Percentiles rank a stretch among this genome's conserved stretches.
These are phyloP conservation scores for Avena insularis DNA, from an alignment of 176 grass and related monocot genomes.

Conservation along the genomic window DNA sequence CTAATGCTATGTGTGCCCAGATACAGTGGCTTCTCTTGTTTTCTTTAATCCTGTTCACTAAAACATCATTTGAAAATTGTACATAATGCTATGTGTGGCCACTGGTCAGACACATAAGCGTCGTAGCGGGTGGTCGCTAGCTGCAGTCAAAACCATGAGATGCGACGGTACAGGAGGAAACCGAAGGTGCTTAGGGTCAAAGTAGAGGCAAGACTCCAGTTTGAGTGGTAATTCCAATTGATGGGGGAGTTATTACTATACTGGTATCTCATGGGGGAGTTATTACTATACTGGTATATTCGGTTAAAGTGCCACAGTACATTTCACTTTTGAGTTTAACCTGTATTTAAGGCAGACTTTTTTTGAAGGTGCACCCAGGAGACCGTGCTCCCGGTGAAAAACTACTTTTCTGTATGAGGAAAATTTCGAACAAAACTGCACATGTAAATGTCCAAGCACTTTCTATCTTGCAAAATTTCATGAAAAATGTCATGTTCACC, in stretches of 20 bases:
- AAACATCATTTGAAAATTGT: slow-evolving; percentile 1
- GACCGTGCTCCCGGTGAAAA: neutral
- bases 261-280: neutral
- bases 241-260: neutral
- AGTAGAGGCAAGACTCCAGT: neutral
- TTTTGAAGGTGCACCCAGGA: neutral
- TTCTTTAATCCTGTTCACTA: neutral
- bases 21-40: neutral
- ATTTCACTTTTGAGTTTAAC: neutral
- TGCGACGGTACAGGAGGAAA: neutral
- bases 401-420: neutral
- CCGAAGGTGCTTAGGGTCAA: neutral
- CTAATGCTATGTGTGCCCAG: neutral
- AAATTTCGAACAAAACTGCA: neutral
- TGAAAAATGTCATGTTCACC: neutral
- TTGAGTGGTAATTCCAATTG: neutral
- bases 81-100: slow-evolving; percentile 11
- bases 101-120: neutral
- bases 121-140: neutral
- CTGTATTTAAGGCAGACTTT: neutral
- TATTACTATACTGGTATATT: neutral
- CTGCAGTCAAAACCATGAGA: neutral
- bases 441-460: neutral
- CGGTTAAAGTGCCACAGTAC: neutral
- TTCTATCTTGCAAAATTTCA: slow-evolving; percentile 7